phyloP scores from a whole-genome alignment of 257 asterid species.

The Capsicum rhomboideum region DNA sequence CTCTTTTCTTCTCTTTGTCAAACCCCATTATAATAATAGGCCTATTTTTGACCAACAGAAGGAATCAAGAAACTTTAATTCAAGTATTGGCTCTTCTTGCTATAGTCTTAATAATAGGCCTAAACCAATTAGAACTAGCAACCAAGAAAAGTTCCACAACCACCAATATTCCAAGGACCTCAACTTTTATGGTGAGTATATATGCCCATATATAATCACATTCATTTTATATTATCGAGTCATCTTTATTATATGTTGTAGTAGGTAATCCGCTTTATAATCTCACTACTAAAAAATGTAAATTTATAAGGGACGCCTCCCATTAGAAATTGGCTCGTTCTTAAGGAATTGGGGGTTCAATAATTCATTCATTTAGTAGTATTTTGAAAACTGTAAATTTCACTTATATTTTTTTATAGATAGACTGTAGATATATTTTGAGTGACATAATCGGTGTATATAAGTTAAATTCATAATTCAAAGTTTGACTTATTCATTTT shows the following conservation, averaged over 20 bases:
- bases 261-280: background rate
- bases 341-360: no score
- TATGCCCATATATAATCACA: background rate
- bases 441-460: background rate
- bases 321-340: background rate
- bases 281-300: background rate
- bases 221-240: background rate
- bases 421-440: background rate
- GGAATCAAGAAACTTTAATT: background rate
- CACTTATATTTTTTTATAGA: background rate
- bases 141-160: background rate
- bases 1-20: background rate
- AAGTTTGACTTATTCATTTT: background rate
- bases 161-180: background rate
- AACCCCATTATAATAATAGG: slow-evolving; percentile 10
- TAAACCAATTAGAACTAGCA: background rate
- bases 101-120: background rate
- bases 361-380: background rate
- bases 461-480: background rate
- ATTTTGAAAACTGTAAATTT: background rate
- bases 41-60: slow-evolving; percentile 19
- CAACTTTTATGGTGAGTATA: background rate
- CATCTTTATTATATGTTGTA: background rate
- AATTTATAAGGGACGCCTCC: background rate
- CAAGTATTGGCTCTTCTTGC: background rate